A percentile compares a stretch with the other conserved stretches of the same genome.
Evolutionary conservation across 2,329 filamentous ascomycete genomes (phyloP).

Genomic region (Sporothrix dimorphospora): DNA sequence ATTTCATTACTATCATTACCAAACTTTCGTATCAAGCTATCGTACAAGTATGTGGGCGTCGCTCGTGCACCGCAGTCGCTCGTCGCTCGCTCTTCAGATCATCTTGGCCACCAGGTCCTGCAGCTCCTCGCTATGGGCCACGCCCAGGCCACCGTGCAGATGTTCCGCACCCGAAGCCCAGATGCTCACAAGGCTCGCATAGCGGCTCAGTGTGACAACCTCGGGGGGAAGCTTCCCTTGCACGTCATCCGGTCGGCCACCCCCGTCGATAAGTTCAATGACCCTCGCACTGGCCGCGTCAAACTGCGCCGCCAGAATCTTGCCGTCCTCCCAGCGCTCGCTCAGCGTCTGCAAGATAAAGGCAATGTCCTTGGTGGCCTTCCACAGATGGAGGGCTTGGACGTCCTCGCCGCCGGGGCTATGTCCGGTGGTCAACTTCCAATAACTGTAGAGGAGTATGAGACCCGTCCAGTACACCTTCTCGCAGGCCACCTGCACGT

Average conservation of each 20-base stretch:
- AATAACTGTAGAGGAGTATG: constrained; percentile 35
- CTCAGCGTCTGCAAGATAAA: constrained; percentile 35
- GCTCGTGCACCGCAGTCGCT: too few species aligned
- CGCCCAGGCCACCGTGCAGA: not conserved
- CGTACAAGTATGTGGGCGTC: too few species aligned
- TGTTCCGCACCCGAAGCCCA: constrained; percentile 27
- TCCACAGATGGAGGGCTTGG: constrained; percentile 33
- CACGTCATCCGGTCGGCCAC: not conserved
- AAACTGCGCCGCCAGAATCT: constrained; percentile 32
- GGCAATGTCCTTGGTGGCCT: constrained; percentile 34
- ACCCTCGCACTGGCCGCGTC: constrained; percentile 32
- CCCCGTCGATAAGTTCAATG: constrained; percentile 30
- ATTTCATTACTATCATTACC: too few species aligned
- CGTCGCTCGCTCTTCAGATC: constrained; percentile 1
- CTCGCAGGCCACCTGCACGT: constrained; percentile 37
- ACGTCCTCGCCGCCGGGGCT: not conserved
- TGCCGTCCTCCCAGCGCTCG: constrained; percentile 37
- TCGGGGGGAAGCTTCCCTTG: constrained; percentile 30
- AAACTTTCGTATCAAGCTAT: too few species aligned
- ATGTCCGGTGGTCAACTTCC: constrained; percentile 30
- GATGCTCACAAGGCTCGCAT: constrained; percentile 36
- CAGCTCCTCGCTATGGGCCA: constrained; percentile 22
- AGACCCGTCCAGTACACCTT: constrained; percentile 38
- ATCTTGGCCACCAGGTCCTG: constrained; percentile 28
- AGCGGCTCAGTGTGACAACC: constrained; percentile 32